Percentiles rank a stretch among this genome's conserved stretches.
Evolutionary conservation across 805 yeast species (phyloP).

Genomic region (Candida andamanensis): DNA sequence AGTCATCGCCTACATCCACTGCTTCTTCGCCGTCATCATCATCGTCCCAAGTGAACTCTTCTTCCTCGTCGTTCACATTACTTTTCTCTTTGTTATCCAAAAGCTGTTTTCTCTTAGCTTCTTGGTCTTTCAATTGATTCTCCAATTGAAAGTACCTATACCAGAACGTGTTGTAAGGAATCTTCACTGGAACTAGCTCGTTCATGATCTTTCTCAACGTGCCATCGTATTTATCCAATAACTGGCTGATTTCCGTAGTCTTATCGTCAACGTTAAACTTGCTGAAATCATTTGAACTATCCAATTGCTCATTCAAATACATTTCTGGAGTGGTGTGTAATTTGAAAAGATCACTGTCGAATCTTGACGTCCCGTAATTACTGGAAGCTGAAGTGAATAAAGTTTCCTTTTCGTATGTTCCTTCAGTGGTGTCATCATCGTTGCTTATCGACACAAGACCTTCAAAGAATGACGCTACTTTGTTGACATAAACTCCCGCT

Average conservation of each 20-base stretch:
- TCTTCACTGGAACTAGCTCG: conserved; percentile 59
- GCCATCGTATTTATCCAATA: conserved; percentile 42
- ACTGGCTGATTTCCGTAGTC: conserved; percentile 46
- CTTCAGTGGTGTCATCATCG: conserved; percentile 9
- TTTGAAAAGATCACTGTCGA: conserved; percentile 34
- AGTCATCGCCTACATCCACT: conserved; percentile 11
- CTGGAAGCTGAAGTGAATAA: conserved; percentile 16
- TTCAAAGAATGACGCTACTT: conserved; percentile 53
- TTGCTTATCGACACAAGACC: conserved; percentile 26
- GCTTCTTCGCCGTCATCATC: conserved; percentile 39
- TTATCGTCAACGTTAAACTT: conserved; percentile 42
- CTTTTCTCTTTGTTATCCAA: conserved; percentile 42
- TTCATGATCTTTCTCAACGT: conserved; percentile 54
- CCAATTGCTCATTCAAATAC: conserved; percentile 13
- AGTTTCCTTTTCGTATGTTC: conserved; percentile 15
- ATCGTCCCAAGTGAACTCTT: conserved; percentile 49
- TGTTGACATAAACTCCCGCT: conserved; percentile 57
- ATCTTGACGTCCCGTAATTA: conserved; percentile 35
- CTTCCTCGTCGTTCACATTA: conserved; percentile 33
- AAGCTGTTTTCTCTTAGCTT: conserved; percentile 59
- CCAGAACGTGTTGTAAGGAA: conserved; percentile 70
- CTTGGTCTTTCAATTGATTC: conserved; percentile 52
- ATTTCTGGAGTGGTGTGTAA: conserved; percentile 29
- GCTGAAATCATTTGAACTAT: conserved; percentile 6
- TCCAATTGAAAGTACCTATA: conserved; percentile 56